These are phyloP conservation scores for Polygonum aviculare DNA, from an alignment of 148 eudicot species.

Conservation along the genomic window DNA sequence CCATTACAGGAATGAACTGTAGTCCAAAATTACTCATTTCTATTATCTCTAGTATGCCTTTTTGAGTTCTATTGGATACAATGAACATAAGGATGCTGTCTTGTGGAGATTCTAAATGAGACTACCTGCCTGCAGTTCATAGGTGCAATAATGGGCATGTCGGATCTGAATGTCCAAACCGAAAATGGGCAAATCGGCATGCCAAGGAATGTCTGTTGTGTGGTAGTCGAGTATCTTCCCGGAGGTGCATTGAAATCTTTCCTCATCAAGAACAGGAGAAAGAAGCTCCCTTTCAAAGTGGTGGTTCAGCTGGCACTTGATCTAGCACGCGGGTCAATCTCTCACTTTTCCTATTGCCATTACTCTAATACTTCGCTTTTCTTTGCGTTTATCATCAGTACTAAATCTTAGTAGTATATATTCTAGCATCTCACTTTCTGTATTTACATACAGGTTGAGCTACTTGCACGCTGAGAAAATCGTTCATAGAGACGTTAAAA, in stretches of 20 bases:
- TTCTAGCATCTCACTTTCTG: neutral
- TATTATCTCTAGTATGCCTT: neutral
- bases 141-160: slow-evolving; percentile 77
- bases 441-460: slow-evolving; percentile 39
- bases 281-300: slow-evolving; percentile 76
- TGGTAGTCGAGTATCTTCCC: slow-evolving; percentile 84
- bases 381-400: neutral
- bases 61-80: neutral
- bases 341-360: neutral
- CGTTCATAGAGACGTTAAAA: slow-evolving; percentile 90
- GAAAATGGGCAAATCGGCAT: slow-evolving; percentile 71
- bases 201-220: slow-evolving; percentile 78
- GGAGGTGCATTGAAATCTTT: slow-evolving; percentile 80
- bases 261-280: slow-evolving; percentile 73
- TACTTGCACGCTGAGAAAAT: slow-evolving; percentile 73
- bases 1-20: neutral
- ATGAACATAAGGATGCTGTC: neutral
- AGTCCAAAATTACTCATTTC: neutral
- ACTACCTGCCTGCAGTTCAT: slow-evolving; percentile 54
- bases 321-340: slow-evolving; percentile 71
- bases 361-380: neutral
- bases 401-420: neutral
- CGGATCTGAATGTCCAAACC: slow-evolving; percentile 67
- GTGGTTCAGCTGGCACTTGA: slow-evolving; percentile 76
- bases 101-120: neutral